Base-by-base conservation (phyloP, 768 basidiomycete species). In the Suillus americanus region DNA sequence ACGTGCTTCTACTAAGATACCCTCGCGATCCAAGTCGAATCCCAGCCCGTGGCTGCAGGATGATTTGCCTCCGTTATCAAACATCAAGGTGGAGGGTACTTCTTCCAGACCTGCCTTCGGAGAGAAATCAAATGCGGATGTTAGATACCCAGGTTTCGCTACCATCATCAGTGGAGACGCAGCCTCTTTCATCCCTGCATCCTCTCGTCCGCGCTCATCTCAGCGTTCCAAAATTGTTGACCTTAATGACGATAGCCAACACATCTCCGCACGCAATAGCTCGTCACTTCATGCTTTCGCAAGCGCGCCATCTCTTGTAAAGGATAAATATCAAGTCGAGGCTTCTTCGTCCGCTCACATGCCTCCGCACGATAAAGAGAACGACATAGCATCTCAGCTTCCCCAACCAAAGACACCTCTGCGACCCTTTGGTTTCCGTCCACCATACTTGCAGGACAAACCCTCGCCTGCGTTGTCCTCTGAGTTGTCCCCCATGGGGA, bases 381-480 rank as follows among this genome's bases (percentile, higher is more conserved):
- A 72, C 43, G 66, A 73, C 1, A 50, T 7, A 3, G 60, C 33
- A 14, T 73, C 72, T 5, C 75, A 72, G n/a, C 75, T 76, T n/a
- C 75, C 77, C 18, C 80, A 78, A 43, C 75, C 57, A 57, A 70
- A 78, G 54, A 83, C 85, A 51, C 88, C 86, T 60, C 61, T 71
- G 23, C 81, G 79, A 54, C 79, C 81, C 12, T 83, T 84, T 7
- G 72, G 74, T 35, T 77, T 78, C 14, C 80, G 77, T 63, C 71
- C 73, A 37, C 67, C 72, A 5, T 64, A 76, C 37, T 60, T 75
- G 38, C 61, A 37, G 6, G 74, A 72, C 3, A 71, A 69, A 57
- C 83, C 87, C 3, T 91, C 89, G 2, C 89, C 91, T 25, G 83
- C 88, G 28, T 87, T 85, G 35, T 91, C 90, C 3, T 84, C 89